Base-by-base conservation (phyloP, 1,139 yeast species). In the Meyerozyma sp. region DNA sequence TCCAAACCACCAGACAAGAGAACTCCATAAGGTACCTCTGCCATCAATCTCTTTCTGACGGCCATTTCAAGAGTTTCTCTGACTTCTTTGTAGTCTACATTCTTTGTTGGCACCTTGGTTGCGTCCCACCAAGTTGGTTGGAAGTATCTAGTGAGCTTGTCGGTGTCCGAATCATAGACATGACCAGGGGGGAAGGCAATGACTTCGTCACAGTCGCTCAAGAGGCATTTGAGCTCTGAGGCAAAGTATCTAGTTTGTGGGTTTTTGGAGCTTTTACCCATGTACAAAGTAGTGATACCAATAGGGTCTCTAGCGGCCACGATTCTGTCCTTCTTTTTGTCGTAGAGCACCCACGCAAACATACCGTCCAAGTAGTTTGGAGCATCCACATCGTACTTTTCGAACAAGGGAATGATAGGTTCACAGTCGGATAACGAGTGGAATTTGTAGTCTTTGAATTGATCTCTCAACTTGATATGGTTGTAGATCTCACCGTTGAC, bases 401-500 rank as follows among this genome's bases (percentile, higher is more conserved):
- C 73, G 65, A 84, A 88, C 55, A 93, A 73, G 43, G 98, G 98
- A 55, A 93, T 89, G 68, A 93, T 91, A 45, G 96, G 93, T 72
- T 93, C 99, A 79, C 98, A 93, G 69, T 93, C 99, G 39, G 93
- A 82, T 55, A 89, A 77, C 38, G 97, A 88, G 70, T 87, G 81
- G 81, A 77, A 93, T 47, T 75, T 68, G 68, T 93, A 93, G 45
- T 79, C 84, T 38, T 69, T 55, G 61, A 84, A 79, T 68, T 86
- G 79, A 44, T 79, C 81, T 75, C 98, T 84, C 60, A 93, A 66
- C 56, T 84, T 75, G 66, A 91, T 89, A 70, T 93, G 98, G 83
- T 93, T 93, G 73, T 93, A 93, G 61, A 93, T 93, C 71, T 93
- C 99, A 56, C 98, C 99, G 74, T 93, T 93, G 64, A 93, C 98